Conservation (phyloP, 257 asterid genomes). For the Scutellaria galericulata region DNA sequence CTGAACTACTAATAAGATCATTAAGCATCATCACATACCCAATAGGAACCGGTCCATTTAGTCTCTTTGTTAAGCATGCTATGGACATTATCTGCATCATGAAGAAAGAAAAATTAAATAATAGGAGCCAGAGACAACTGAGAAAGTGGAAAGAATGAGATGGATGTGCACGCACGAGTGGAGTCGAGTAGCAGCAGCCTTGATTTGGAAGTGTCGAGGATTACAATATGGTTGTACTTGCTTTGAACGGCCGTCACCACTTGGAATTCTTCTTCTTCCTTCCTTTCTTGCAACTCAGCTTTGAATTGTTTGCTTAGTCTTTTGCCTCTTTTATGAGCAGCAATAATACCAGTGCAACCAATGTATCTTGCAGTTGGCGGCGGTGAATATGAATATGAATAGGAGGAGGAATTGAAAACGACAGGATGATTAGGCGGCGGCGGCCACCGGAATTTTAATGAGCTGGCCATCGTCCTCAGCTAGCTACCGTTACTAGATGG, state of each 20-base stretch:
- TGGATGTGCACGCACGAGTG: conserved; percentile 45
- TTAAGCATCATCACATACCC: conserved; percentile 50
- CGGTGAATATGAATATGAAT: background rate
- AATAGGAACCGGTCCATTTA: conserved; percentile 78
- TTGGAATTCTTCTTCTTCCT: conserved; percentile 44
- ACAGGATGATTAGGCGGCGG: background rate
- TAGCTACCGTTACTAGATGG: background rate
- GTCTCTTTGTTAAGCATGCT: conserved; percentile 60
- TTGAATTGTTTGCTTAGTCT: conserved; percentile 4
- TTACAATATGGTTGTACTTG: conserved; percentile 56
- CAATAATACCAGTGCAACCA: background rate
- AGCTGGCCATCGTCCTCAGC: background rate
- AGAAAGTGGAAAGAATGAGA: background rate
- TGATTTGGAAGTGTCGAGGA: conserved; percentile 62
- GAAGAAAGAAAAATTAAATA: background rate
- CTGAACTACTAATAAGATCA: background rate
- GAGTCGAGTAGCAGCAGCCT: conserved; percentile 74
- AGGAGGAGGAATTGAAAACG: background rate
- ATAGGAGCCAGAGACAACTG: background rate
- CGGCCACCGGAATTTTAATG: conserved; percentile 23
- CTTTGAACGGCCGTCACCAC: conserved; percentile 54
- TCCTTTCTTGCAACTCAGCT: conserved; percentile 23
- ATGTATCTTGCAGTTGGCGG: background rate
- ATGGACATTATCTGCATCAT: conserved; percentile 69
- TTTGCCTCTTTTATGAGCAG: background rate